Evolutionary conservation across 2,329 filamentous ascomycete species (phyloP).

Genomic region (Aspergillus ibericus): DNA sequence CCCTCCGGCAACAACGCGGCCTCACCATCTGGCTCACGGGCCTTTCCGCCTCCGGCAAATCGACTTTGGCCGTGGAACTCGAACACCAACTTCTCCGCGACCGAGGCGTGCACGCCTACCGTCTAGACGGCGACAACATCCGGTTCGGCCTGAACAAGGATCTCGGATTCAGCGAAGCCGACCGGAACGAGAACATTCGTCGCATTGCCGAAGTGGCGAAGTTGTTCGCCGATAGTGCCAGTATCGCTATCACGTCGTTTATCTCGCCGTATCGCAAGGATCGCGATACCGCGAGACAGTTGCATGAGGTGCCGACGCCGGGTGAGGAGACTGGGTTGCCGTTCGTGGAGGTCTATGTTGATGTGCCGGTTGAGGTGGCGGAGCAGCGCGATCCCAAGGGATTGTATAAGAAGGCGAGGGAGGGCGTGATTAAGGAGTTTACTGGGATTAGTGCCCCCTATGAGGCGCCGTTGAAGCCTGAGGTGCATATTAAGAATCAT

Average conservation of each 20-base stretch:
- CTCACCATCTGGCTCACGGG: constrained; percentile 98
- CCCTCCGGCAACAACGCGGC: constrained; percentile 73
- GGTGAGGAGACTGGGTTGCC: constrained; percentile 66
- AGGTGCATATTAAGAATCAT: constrained; percentile 83
- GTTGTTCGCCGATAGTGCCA: constrained; percentile 87
- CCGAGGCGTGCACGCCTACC: constrained; percentile 81
- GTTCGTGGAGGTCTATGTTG: constrained; percentile 92
- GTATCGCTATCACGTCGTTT: constrained; percentile 90
- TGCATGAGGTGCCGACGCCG: constrained; percentile 67
- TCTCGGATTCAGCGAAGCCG: constrained; percentile 87
- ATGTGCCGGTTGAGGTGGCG: constrained; percentile 86
- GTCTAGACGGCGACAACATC: constrained; percentile 96
- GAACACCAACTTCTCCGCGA: constrained; percentile 82
- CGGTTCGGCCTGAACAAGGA: constrained; percentile 98
- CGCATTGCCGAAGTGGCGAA: constrained; percentile 96
- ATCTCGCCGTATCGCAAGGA: constrained; percentile 94
- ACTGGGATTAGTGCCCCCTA: constrained; percentile 95
- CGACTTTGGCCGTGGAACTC: constrained; percentile 91
- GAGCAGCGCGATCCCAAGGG: constrained; percentile 97
- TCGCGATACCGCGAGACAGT: constrained; percentile 73
- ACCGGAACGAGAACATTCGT: constrained; percentile 97
- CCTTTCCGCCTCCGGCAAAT: constrained; percentile 94
- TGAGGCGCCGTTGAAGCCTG: constrained; percentile 80
- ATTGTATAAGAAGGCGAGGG: constrained; percentile 92
- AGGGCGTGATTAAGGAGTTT: constrained; percentile 94